Conservation (phyloP, 441 rosid genomes). For the Gossypium laxum region DNA sequence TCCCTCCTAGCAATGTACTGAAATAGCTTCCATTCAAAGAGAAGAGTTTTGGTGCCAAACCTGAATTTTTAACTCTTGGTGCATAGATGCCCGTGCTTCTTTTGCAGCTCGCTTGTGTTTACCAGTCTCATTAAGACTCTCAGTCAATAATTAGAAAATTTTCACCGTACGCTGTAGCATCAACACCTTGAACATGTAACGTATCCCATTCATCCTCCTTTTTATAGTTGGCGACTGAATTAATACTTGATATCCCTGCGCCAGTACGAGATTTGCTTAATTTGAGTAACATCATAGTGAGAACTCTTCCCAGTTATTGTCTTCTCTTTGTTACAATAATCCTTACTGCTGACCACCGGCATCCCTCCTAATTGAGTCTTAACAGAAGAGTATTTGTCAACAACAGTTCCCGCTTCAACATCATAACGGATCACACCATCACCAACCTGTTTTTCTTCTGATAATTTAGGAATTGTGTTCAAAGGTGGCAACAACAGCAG, state of each 20-base stretch:
- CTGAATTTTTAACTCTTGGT: conserved; percentile 57
- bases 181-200: conserved; percentile 16
- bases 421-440: background rate
- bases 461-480: background rate
- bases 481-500: too few relatives aligned
- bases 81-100: conserved; percentile 78
- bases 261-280: conserved; percentile 21
- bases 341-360: conserved; percentile 9
- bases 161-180: conserved; percentile 16
- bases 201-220: conserved; percentile 9
- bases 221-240: conserved; percentile 18
- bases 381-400: background rate
- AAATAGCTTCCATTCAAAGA: background rate
- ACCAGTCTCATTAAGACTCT: conserved; percentile 68
- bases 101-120: conserved; percentile 64
- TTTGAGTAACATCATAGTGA: conserved; percentile 17
- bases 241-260: conserved; percentile 14
- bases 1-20: background rate
- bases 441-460: background rate
- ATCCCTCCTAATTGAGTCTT: conserved; percentile 6
- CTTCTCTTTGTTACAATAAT: background rate
- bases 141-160: conserved; percentile 46
- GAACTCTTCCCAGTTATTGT: background rate
- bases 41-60: conserved; percentile 23
- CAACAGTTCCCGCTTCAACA: background rate